Evolutionary conservation across 208 protist species (phyloP).

Genomic region (Sergeia podlipaevii): DNA sequence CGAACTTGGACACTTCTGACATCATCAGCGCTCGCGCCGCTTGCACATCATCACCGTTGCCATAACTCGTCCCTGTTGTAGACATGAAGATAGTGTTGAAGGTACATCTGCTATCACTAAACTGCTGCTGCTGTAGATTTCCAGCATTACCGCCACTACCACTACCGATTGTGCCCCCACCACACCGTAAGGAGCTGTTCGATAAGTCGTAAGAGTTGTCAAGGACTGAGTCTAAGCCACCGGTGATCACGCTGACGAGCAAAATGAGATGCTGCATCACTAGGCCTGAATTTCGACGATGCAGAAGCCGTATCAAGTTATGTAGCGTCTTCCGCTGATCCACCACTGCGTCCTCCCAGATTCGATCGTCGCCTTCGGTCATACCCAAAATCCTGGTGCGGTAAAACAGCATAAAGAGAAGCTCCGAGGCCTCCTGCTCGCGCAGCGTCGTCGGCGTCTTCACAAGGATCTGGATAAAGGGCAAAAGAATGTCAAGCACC

Average conservation of each 20-base stretch:
- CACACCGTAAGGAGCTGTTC: slow-evolving; percentile 1
- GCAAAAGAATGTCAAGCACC: slow-evolving; percentile 33
- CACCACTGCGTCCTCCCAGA: slow-evolving; percentile 59
- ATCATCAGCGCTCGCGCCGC: no score
- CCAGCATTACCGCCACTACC: no score
- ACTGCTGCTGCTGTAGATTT: no score
- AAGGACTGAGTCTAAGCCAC: not conserved
- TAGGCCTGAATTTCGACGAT: slow-evolving; percentile 39
- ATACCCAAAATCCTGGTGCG: slow-evolving; percentile 41
- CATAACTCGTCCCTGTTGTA: no score
- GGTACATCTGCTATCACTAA: no score
- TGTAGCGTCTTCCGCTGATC: slow-evolving; percentile 62
- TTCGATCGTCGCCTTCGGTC: slow-evolving; percentile 23
- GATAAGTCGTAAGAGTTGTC: not conserved
- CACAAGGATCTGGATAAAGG: slow-evolving; percentile 53
- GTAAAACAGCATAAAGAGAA: slow-evolving; percentile 44
- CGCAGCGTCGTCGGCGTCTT: slow-evolving; percentile 54
- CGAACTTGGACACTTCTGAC: no score
- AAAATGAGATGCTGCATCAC: slow-evolving; percentile 48
- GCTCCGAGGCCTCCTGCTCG: slow-evolving; percentile 38
- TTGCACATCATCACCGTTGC: no score
- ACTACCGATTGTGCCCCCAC: not conserved
- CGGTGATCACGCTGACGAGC: slow-evolving; percentile 4
- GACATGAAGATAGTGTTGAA: no score
- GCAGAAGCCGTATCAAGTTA: slow-evolving; percentile 57